These are phyloP conservation scores for Silene conica DNA, from an alignment of 148 eudicot species.

Conservation along the genomic window DNA sequence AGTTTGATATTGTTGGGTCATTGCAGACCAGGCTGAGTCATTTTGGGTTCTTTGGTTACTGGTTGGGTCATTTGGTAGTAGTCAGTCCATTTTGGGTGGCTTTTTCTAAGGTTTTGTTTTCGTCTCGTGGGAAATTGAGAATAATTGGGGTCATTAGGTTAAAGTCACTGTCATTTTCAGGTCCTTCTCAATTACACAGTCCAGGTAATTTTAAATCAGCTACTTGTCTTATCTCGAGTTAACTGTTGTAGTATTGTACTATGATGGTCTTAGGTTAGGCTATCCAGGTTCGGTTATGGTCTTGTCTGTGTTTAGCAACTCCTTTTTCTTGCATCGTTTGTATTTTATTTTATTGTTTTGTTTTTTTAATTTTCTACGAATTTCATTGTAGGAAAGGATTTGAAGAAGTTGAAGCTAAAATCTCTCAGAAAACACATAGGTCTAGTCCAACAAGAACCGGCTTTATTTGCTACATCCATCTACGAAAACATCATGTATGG, in stretches of 20 bases:
- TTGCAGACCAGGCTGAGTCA: not conserved
- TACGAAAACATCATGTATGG: slow-evolving; percentile 92
- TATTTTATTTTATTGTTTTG: not conserved
- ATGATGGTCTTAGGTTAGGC: no score
- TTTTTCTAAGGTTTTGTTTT: not conserved
- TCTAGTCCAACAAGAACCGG: slow-evolving; percentile 93
- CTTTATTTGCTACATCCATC: slow-evolving; percentile 88
- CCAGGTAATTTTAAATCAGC: not conserved
- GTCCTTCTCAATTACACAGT: not conserved
- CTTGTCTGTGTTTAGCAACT: not conserved
- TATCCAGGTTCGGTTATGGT: not conserved
- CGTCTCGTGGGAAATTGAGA: not conserved
- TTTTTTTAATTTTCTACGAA: not conserved
- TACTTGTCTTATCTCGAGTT: no score
- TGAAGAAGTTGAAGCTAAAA: slow-evolving; percentile 67
- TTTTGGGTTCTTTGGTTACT: no score
- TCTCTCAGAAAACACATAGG: slow-evolving; percentile 85
- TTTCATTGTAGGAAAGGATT: slow-evolving; percentile 61
- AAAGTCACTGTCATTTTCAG: not conserved
- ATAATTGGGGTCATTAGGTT: no score
- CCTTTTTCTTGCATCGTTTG: not conserved
- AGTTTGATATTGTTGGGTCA: not conserved
- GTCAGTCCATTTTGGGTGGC: not conserved
- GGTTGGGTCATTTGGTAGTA: not conserved
- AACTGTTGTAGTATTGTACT: no score